These are phyloP conservation scores for Paraconiothyrium sp. DNA, from an alignment of 2,329 filamentous ascomycete genomes.

Conservation along the genomic window DNA sequence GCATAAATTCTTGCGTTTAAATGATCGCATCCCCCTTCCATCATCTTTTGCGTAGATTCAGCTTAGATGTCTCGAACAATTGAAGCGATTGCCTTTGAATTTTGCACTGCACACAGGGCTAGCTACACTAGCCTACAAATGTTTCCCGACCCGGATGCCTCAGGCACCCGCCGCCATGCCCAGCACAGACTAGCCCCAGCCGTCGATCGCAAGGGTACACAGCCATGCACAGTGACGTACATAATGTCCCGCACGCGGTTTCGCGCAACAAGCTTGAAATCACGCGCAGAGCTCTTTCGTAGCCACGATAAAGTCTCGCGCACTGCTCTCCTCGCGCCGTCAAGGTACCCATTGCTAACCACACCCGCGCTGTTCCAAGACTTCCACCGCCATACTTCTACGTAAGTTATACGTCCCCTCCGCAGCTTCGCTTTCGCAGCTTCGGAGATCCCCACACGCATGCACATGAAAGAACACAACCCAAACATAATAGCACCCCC, in stretches of 20 bases:
- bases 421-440: neutral
- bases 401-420: neutral
- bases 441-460: neutral
- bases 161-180: neutral
- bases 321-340: neutral
- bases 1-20: neutral
- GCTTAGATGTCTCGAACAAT: constrained; percentile 3
- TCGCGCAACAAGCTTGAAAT: constrained; percentile 16
- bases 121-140: neutral
- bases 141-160: neutral
- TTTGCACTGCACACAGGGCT: neutral
- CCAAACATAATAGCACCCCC: neutral
- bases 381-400: neutral
- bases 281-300: constrained; percentile 2
- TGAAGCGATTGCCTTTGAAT: neutral
- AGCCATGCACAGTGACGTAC: constrained; percentile 32
- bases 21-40: neutral
- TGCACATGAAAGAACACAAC: neutral
- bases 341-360: neutral
- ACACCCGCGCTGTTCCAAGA: neutral
- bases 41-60: neutral
- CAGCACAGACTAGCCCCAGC: neutral
- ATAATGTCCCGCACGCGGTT: constrained; percentile 11
- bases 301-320: constrained; percentile 2
- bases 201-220: constrained; percentile 8